Conservation (phyloP, 2,329 filamentous ascomycete species). For the Venturiaceae sp. region DNA sequence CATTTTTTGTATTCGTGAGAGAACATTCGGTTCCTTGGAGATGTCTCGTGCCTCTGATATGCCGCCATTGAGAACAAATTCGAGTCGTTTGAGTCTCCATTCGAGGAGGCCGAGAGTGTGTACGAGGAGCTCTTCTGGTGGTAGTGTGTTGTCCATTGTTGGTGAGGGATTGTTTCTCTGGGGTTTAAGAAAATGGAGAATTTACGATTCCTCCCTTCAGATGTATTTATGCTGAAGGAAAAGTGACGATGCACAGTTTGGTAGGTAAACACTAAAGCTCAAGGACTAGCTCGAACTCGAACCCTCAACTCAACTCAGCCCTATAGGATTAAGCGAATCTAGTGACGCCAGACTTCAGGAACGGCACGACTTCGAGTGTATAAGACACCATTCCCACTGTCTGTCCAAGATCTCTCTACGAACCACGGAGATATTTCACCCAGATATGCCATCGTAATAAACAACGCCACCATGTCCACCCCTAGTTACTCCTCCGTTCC, state of each 20-base stretch:
- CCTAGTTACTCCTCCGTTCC: not conserved
- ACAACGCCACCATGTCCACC: not conserved
- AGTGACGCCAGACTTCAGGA: too few relatives aligned
- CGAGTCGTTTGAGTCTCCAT: conserved; percentile 32
- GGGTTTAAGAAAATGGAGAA: not conserved
- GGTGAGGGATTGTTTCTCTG: not conserved
- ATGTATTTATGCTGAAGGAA: too few relatives aligned
- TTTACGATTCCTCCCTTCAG: not conserved
- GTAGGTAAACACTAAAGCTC: too few relatives aligned
- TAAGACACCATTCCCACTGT: too few relatives aligned
- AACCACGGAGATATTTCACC: not conserved
- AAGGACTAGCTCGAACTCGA: too few relatives aligned
- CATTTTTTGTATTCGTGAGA: conserved; percentile 25
- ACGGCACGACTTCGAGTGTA: too few relatives aligned
- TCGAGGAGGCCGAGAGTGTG: conserved; percentile 35
- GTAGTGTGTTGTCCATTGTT: not conserved
- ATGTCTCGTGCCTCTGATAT: conserved; percentile 13
- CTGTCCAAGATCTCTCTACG: not conserved
- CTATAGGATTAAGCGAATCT: too few relatives aligned
- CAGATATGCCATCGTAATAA: not conserved
- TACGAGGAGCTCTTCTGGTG: conserved; percentile 21
- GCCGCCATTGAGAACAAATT: conserved; percentile 31
- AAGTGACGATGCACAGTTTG: too few relatives aligned
- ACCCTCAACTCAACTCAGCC: too few relatives aligned
- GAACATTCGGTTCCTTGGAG: conserved; percentile 18